A percentile compares a stretch with the other conserved stretches of the same genome.
Conservation (phyloP, 1,139 yeast species). For the Zygotorulaspora mrakii region DNA sequence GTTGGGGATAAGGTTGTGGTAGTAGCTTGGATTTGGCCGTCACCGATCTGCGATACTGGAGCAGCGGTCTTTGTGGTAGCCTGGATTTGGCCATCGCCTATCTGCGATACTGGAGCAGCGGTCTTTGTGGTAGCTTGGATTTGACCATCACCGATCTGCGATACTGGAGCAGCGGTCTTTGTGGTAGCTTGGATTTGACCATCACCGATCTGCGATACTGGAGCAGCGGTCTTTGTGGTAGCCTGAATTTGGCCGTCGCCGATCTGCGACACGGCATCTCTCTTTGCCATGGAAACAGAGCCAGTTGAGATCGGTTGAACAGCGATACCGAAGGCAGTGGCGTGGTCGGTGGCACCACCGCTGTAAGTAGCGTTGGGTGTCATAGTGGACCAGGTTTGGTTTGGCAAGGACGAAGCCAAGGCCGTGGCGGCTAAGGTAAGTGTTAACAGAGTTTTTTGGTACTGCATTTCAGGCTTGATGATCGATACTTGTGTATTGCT, state of each 20-base stretch:
- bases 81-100: slow-evolving; percentile 60
- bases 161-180: slow-evolving; percentile 40
- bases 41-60: slow-evolving; percentile 51
- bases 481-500: too few species aligned
- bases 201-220: slow-evolving; percentile 51
- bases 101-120: slow-evolving; percentile 19
- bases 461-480: too few species aligned
- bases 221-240: too few species aligned
- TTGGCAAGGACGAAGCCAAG: slow-evolving; percentile 61
- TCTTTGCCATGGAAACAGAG: slow-evolving; percentile 23
- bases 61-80: slow-evolving; percentile 41
- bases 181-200: slow-evolving; percentile 44
- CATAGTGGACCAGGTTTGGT: slow-evolving; percentile 70
- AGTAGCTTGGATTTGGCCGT: slow-evolving; percentile 45
- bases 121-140: slow-evolving; percentile 43
- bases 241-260: too few species aligned
- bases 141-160: slow-evolving; percentile 49
- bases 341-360: slow-evolving; percentile 61
- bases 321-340: slow-evolving; percentile 66
- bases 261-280: slow-evolving; percentile 21
- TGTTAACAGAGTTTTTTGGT: slow-evolving; percentile 36
- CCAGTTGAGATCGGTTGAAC: slow-evolving; percentile 46
- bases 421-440: slow-evolving; percentile 47
- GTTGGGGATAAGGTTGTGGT: slow-evolving; percentile 34
- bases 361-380: slow-evolving; percentile 57